Conservation (phyloP, 148 eudicot genomes). For the Cornus controversa region DNA sequence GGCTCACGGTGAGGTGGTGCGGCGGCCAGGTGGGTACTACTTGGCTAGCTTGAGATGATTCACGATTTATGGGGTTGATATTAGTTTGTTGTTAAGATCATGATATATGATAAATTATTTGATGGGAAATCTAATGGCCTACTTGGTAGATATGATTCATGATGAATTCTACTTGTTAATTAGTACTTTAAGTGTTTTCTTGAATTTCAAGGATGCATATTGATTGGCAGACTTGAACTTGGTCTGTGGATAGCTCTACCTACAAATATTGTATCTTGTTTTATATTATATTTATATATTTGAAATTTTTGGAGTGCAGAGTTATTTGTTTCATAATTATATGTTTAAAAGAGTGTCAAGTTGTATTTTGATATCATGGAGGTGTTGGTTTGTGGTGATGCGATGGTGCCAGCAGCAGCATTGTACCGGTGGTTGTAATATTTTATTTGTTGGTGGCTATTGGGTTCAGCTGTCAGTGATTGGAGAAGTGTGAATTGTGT, state of each 20-base stretch:
- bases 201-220: neutral
- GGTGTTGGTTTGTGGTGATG: neutral
- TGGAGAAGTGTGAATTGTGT: neutral
- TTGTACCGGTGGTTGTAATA: neutral
- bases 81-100: neutral
- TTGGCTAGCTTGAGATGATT: too few species aligned
- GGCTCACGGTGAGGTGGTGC: too few species aligned
- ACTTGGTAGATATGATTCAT: neutral
- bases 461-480: neutral
- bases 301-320: neutral
- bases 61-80: constrained; percentile 54
- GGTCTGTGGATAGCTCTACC: neutral
- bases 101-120: neutral
- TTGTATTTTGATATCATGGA: neutral
- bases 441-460: neutral
- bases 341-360: too few species aligned
- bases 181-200: neutral
- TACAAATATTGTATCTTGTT: too few species aligned
- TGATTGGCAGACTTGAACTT: neutral
- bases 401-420: neutral
- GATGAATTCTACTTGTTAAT: neutral
- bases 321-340: neutral
- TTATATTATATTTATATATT: neutral
- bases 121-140: neutral
- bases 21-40: too few species aligned